phyloP scores from a whole-genome alignment of 2,329 filamentous ascomycete genomes.

The Arthrobotrys musiformis region DNA sequence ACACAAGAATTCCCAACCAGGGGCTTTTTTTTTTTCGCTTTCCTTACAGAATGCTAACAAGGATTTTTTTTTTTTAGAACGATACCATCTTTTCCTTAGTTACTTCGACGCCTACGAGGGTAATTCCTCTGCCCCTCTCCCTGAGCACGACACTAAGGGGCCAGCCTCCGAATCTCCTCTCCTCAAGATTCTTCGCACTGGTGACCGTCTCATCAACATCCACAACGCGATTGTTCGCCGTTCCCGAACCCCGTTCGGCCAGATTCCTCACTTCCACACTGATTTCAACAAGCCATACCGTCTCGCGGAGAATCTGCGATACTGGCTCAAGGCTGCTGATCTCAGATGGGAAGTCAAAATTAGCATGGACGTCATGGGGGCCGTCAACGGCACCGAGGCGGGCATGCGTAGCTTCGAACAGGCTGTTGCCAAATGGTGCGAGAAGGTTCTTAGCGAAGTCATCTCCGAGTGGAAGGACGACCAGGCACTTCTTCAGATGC shows the following conservation, averaged over 20 bases:
- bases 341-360: conserved; percentile 89
- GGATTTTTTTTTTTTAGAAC: conserved; percentile 56
- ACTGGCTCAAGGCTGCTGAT: conserved; percentile 96
- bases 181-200: conserved; percentile 78
- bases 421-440: conserved; percentile 85
- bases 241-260: conserved; percentile 85
- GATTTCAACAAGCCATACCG: conserved; percentile 96
- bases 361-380: conserved; percentile 83
- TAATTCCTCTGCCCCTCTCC: conserved; percentile 48
- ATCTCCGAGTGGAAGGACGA: conserved; percentile 74
- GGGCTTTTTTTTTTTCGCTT: conserved; percentile 22
- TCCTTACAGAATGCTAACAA: conserved; percentile 44
- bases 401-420: conserved; percentile 85
- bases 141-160: conserved; percentile 57
- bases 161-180: conserved; percentile 76
- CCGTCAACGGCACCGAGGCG: conserved; percentile 78
- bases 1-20: conserved; percentile 57
- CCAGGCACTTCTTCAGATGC: conserved; percentile 63
- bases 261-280: conserved; percentile 88
- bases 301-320: conserved; percentile 90
- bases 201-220: conserved; percentile 81
- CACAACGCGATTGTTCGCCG: conserved; percentile 90
- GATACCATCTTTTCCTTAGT: conserved; percentile 59
- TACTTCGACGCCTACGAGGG: conserved; percentile 58
- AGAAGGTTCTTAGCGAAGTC: conserved; percentile 83